Percentiles rank a stretch among this genome's conserved stretches.
These are phyloP conservation scores for Albophoma yamanashiensis DNA, from an alignment of 2,329 filamentous ascomycete species.

Conservation along the genomic window DNA sequence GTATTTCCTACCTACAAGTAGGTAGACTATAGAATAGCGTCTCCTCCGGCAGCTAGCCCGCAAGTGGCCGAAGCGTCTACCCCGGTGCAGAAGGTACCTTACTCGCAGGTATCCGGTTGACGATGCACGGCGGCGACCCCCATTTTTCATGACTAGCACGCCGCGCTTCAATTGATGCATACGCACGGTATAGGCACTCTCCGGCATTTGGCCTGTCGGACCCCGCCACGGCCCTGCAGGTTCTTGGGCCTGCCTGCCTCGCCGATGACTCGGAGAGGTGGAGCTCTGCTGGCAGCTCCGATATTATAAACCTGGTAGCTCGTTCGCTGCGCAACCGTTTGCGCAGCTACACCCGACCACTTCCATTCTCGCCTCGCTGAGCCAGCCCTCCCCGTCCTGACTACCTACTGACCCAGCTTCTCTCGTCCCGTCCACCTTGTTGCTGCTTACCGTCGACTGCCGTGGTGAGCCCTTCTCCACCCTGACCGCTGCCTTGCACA, in stretches of 20 bases:
- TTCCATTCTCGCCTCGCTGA: not conserved
- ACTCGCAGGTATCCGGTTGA: not conserved
- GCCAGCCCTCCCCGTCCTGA: not conserved
- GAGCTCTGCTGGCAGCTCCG: not conserved
- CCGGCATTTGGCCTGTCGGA: conserved; percentile 5
- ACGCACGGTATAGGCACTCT: conserved; percentile 14
- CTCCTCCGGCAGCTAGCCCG: not conserved
- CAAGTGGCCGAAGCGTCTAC: not conserved
- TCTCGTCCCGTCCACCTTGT: not conserved
- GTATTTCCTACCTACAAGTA: too few species aligned
- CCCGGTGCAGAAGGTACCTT: not conserved
- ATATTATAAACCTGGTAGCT: not conserved
- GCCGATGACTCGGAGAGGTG: not conserved
- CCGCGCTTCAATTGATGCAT: conserved; percentile 11
- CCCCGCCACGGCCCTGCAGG: conserved; percentile 5
- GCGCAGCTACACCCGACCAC: not conserved
- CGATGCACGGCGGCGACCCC: not conserved
- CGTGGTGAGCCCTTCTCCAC: not conserved
- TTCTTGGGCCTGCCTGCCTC: not conserved
- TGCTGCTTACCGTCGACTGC: not conserved
- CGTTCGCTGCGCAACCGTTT: not conserved
- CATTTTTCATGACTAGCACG: not conserved
- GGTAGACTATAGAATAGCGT: not conserved
- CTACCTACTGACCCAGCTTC: not conserved
- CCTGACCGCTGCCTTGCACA: not conserved